Evolutionary conservation across 2,329 filamentous ascomycete species (phyloP).

Genomic region (Fusarium agapanthi): DNA sequence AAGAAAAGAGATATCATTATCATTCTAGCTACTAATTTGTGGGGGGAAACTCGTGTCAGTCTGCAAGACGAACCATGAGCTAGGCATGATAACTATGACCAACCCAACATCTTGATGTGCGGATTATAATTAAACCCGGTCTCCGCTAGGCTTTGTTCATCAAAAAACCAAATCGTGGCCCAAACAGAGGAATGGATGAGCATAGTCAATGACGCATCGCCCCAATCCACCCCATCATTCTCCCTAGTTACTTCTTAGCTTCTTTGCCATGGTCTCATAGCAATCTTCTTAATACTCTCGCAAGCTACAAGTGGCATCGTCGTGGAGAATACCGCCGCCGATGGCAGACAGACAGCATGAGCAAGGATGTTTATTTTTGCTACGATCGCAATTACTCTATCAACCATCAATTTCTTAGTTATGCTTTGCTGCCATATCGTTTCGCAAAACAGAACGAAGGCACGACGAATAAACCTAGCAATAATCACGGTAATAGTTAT

Average conservation of each 20-base stretch:
- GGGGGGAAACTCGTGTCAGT: neutral
- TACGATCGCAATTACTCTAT: neutral
- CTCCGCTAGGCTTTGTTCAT: rapidly evolving
- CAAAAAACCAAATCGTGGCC: rapidly evolving
- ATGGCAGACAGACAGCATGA: neutral
- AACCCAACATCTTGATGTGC: rapidly evolving
- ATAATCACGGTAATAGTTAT: rapidly evolving
- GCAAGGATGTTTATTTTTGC: neutral
- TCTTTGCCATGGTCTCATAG: rapidly evolving
- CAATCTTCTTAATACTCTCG: neutral
- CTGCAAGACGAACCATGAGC: neutral
- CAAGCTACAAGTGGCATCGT: neutral
- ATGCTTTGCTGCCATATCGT: rapidly evolving
- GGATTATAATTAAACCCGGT: rapidly evolving
- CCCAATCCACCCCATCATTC: neutral
- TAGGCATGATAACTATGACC: neutral
- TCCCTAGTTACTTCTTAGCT: neutral
- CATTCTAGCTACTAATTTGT: no score
- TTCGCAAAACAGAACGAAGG: rapidly evolving
- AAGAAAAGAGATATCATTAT: rapidly evolving
- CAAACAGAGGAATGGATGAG: neutral
- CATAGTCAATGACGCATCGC: neutral
- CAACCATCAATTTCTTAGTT: no score
- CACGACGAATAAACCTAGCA: rapidly evolving
- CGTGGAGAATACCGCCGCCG: neutral